Percentiles rank a stretch among this genome's conserved stretches.
These are phyloP conservation scores for Lunularia cruciata DNA, from an alignment of 225 moss, liverwort and hornwort species.

Conservation along the genomic window DNA sequence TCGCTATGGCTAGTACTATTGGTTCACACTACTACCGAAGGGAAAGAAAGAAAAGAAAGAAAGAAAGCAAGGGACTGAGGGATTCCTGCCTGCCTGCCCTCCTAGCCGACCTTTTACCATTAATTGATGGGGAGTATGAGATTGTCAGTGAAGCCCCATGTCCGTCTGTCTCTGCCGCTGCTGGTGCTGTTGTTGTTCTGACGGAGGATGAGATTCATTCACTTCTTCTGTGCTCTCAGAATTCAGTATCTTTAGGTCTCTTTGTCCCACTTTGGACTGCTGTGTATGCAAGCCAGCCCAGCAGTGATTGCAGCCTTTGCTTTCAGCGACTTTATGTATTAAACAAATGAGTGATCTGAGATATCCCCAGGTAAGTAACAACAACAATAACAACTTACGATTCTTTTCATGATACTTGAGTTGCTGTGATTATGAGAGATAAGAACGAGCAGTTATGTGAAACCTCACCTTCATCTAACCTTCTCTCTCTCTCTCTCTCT, in stretches of 20 bases:
- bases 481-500: background rate
- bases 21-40: too few relatives aligned
- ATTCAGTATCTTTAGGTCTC: background rate
- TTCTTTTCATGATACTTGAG: background rate
- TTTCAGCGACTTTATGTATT: too few relatives aligned
- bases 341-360: too few relatives aligned
- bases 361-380: background rate
- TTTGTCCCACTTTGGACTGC: conserved; percentile 1
- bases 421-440: background rate
- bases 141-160: background rate
- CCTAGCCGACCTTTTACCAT: background rate
- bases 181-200: background rate
- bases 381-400: background rate
- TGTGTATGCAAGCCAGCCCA: conserved; percentile 13
- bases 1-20: too few relatives aligned
- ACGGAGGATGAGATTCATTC: conserved; percentile 6
- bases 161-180: background rate
- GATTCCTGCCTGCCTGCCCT: too few relatives aligned
- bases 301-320: background rate
- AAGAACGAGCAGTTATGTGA: background rate
- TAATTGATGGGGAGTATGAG: background rate
- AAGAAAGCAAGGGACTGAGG: too few relatives aligned
- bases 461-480: too few relatives aligned
- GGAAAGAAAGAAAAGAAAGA: too few relatives aligned
- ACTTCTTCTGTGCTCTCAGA: background rate